phyloP scores from a whole-genome alignment of 805 yeast species.

The Ogataea dorogensis region DNA sequence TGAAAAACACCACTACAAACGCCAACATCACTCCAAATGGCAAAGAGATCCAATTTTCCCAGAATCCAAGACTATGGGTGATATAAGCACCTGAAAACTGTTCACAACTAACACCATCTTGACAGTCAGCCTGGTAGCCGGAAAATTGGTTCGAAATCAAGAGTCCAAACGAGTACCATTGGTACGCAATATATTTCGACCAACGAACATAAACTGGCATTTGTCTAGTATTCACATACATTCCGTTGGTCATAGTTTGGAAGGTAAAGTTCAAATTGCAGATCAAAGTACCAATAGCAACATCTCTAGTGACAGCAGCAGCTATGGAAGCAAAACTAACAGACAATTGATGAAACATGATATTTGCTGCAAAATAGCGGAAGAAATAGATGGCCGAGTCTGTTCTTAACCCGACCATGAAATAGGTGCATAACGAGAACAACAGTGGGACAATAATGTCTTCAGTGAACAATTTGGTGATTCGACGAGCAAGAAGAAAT shows the following conservation, averaged over 20 bases:
- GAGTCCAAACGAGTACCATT: slow-evolving; percentile 79
- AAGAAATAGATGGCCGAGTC: slow-evolving; percentile 51
- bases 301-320: slow-evolving; percentile 59
- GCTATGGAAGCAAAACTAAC: slow-evolving; percentile 52
- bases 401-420: slow-evolving; percentile 70
- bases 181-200: slow-evolving; percentile 73
- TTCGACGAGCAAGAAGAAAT: slow-evolving; percentile 60
- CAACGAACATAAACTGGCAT: slow-evolving; percentile 87
- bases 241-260: slow-evolving; percentile 79
- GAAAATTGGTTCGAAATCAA: slow-evolving; percentile 63
- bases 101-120: slow-evolving; percentile 38
- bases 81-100: slow-evolving; percentile 57
- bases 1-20: slow-evolving; percentile 56
- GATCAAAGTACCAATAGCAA: slow-evolving; percentile 58
- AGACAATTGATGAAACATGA: slow-evolving; percentile 56
- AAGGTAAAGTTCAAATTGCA: slow-evolving; percentile 65
- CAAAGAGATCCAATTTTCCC: slow-evolving; percentile 58
- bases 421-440: slow-evolving; percentile 63
- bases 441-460: slow-evolving; percentile 62
- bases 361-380: slow-evolving; percentile 55
- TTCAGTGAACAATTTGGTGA: slow-evolving; percentile 65
- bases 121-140: slow-evolving; percentile 39
- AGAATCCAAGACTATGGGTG: slow-evolving; percentile 57
- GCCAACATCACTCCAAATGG: slow-evolving; percentile 62
- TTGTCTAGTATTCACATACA: slow-evolving; percentile 65